phyloP scores from a whole-genome alignment of 805 yeast genomes.

The Saccharomycopsis olivae region DNA sequence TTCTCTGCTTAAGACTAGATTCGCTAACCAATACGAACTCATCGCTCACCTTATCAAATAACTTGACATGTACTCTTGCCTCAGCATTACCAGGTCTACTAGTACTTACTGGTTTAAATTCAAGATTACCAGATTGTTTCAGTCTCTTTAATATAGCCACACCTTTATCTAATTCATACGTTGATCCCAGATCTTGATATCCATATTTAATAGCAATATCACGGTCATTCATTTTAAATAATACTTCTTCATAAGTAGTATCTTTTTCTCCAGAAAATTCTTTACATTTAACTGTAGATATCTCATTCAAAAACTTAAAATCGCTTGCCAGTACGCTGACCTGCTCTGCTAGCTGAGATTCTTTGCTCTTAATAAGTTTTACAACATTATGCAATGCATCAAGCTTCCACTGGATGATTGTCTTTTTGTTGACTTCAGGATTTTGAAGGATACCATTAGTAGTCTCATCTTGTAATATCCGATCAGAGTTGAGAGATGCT shows the following conservation, averaged over 20 bases:
- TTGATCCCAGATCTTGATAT: conserved; percentile 83
- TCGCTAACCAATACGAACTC: conserved; percentile 48
- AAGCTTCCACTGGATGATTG: conserved; percentile 76
- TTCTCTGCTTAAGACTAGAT: conserved; percentile 24
- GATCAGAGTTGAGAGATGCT: conserved; percentile 53
- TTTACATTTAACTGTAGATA: conserved; percentile 21
- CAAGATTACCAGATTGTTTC: not conserved
- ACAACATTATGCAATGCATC: conserved; percentile 53
- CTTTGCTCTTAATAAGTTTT: conserved; percentile 38
- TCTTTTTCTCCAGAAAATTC: conserved; percentile 17
- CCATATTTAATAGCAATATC: conserved; percentile 80
- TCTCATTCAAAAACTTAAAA: conserved; percentile 44
- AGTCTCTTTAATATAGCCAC: conserved; percentile 47
- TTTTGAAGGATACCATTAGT: not conserved
- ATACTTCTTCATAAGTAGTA: conserved; percentile 40
- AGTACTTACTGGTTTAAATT: conserved; percentile 20
- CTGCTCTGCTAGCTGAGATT: conserved; percentile 41
- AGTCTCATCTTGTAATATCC: conserved; percentile 19
- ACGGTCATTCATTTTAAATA: conserved; percentile 47
- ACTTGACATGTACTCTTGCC: conserved; percentile 49
- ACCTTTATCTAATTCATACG: conserved; percentile 57
- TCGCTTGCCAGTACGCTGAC: conserved; percentile 52
- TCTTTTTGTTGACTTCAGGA: conserved; percentile 26
- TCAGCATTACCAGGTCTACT: no score
- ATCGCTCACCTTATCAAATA: conserved; percentile 43